Evolutionary conservation across 495 filamentous ascomycete species (phyloP), one percentile per base, ranked within the genome.

Genomic region (Neurospora sp.): DNA sequence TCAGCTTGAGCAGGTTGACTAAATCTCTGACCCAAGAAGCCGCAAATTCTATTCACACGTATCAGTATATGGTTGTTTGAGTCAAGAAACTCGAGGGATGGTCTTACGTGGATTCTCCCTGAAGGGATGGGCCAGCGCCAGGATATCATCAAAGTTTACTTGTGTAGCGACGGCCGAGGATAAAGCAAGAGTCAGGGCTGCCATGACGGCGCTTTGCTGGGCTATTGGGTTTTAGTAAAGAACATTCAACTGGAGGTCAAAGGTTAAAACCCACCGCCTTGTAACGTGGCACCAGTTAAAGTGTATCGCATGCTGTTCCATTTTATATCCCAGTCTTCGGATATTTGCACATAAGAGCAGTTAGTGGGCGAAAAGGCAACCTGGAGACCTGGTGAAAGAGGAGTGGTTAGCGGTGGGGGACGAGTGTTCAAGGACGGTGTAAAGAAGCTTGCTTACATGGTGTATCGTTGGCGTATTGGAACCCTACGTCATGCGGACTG

Each of bases 351-450:
- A 35, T 90, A 84, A 41, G 90, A 88, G 75, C 90, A 93, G 45
- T 88, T 86, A 70, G 91, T 94, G 0, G 93, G 92, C 8, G 92
- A 96, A 71, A 94, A 87, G 18, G 90, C 88, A 42, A 89, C 86
- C 70, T 92, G 85, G 22, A 92, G 81, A 73, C 87, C 90, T 92
- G 53, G 1, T 38, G 42, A 3, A 10, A 68, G 10, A 65, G 12
- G 53, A 31, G 31, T 10, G 14, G 71, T 80, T 70, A 78, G 73
- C n/a, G 39, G 37, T 8, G 37, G 73, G 27, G 16, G 20, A 39
- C 44, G 78, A 82, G 77, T 59, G 35, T 81, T 76, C 39, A 79
- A 70, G 4, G 27, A 27, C 35, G n/a, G 37, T 16, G 37, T 16
- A 69, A 18, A 16, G 42, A n/a, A 14, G 74, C 85, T 81, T 78